Evolutionary conservation across 2,329 filamentous ascomycete species (phyloP).

Genomic region (Fusarium bactridioides): DNA sequence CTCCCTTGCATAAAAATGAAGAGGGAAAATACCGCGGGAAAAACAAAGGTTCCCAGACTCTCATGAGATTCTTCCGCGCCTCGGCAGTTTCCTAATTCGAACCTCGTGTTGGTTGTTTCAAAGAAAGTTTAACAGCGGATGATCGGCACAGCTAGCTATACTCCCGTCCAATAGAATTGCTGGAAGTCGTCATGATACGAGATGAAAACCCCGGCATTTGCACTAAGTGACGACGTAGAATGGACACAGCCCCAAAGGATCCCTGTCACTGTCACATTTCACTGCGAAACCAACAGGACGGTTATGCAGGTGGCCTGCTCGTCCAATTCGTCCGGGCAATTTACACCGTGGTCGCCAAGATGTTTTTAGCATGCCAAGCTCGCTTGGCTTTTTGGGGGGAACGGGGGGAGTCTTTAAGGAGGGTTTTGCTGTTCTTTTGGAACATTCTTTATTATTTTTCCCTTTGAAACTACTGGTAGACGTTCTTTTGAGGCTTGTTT

Average conservation of each 20-base stretch:
- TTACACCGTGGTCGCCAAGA: slow-evolving; percentile 1
- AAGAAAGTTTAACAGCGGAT: not conserved
- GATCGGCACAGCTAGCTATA: not conserved
- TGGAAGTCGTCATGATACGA: not conserved
- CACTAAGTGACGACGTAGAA: not conserved
- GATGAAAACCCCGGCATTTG: not conserved
- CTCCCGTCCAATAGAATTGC: not conserved
- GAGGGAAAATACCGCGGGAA: not conserved
- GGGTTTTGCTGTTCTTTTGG: not conserved
- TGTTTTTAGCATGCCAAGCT: slow-evolving; percentile 3
- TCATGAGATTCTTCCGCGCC: not conserved
- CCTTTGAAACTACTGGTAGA: not conserved
- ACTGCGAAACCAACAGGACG: not conserved
- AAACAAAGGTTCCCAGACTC: no score
- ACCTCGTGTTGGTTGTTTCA: not conserved
- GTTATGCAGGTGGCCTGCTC: not conserved
- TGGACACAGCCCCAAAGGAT: not conserved
- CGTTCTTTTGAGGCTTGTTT: no score
- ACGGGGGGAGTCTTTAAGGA: not conserved
- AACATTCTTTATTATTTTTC: not conserved
- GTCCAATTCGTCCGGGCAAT: not conserved
- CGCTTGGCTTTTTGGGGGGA: not conserved
- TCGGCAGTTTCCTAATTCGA: not conserved
- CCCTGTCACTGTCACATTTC: not conserved
- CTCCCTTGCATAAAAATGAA: not conserved